Base-by-base conservation (phyloP, 1,284 basidiomycete genomes). In the Neolentinus lepideus region DNA sequence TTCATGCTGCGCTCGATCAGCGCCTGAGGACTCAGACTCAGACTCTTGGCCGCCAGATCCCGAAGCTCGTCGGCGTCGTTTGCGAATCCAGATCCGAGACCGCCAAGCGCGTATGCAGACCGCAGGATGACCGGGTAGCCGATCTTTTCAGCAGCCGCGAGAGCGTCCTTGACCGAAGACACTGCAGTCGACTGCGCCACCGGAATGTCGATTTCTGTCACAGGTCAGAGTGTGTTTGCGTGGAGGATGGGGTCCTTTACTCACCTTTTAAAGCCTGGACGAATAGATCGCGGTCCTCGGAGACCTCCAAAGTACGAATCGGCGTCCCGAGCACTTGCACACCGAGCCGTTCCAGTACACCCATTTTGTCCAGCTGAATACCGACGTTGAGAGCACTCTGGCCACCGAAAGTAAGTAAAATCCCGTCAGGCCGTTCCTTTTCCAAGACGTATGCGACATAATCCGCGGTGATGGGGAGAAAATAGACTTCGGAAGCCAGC, bases 381-480 rank as follows among this genome's bases (percentile, higher is more conserved):
- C 97, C 97, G 62, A 99, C 97, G 69, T 99, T 99, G 59, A 99
- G 78, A 8, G 97, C 97, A 63, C 91, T 94, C 72, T 99, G 97
- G 36, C 97, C 97, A 71, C 97, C 97, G 65, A 99, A 99, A 8
- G 97, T 99, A 59, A 99, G 83, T 31, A 99, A 79, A 61, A 99
- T 92, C 62, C 97, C 97, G 67, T 99, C 97, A 0, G 97, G 97
- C 11, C 94, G 82, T 74, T 99, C 97, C 77, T 97, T 97, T 75
- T 99, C 96, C 67, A 99, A 79, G 19, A 99, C 94, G 68, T 98
- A 98, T 61, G 96, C 95, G 58, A 99, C 97, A 72, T 98, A 98
- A 72, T 99, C 97, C 55, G 93, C 78, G 0, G 96, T 98, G 66
- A 99, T 88, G 57, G 97, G 97, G 51, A 99, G 75, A 75, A 98